Evolutionary conservation across 257 asterid species (phyloP).

Genomic region (Verbena officinalis): DNA sequence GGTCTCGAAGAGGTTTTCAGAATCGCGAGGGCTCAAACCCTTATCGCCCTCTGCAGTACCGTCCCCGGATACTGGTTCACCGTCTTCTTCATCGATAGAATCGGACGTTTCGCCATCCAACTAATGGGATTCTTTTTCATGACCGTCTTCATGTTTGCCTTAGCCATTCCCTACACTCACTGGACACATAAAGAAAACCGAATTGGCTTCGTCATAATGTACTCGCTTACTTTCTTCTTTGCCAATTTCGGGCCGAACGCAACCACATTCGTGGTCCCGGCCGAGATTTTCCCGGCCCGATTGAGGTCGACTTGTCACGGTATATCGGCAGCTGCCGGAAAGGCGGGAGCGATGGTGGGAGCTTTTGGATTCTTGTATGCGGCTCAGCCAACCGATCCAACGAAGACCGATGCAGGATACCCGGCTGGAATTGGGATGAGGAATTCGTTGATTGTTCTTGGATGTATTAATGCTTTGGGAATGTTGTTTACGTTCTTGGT

Average conservation of each 20-base stretch:
- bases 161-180: slow-evolving; percentile 55
- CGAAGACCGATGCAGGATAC: slow-evolving; percentile 46
- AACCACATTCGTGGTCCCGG: slow-evolving; percentile 63
- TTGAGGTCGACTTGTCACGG: slow-evolving; percentile 63
- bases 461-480: slow-evolving; percentile 45
- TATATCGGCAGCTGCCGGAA: slow-evolving; percentile 59
- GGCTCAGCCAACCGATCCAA: slow-evolving; percentile 45
- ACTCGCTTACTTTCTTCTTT: slow-evolving; percentile 56
- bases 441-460: slow-evolving; percentile 47
- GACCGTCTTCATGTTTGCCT: slow-evolving; percentile 57
- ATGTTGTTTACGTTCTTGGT: slow-evolving; percentile 49
- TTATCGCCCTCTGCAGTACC: slow-evolving; percentile 54
- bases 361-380: slow-evolving; percentile 60
- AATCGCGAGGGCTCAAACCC: slow-evolving; percentile 52
- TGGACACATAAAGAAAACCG: slow-evolving; percentile 50
- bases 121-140: slow-evolving; percentile 62
- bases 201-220: slow-evolving; percentile 49
- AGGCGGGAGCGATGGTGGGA: slow-evolving; percentile 58
- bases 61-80: slow-evolving; percentile 73
- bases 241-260: slow-evolving; percentile 64
- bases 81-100: slow-evolving; percentile 43
- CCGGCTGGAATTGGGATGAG: slow-evolving; percentile 52
- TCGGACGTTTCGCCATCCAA: slow-evolving; percentile 57
- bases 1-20: slow-evolving; percentile 51
- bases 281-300: slow-evolving; percentile 62